Evolutionary conservation across 139 green algal genomes (phyloP).

Genomic region (Chlamydomonas schloesseri): DNA sequence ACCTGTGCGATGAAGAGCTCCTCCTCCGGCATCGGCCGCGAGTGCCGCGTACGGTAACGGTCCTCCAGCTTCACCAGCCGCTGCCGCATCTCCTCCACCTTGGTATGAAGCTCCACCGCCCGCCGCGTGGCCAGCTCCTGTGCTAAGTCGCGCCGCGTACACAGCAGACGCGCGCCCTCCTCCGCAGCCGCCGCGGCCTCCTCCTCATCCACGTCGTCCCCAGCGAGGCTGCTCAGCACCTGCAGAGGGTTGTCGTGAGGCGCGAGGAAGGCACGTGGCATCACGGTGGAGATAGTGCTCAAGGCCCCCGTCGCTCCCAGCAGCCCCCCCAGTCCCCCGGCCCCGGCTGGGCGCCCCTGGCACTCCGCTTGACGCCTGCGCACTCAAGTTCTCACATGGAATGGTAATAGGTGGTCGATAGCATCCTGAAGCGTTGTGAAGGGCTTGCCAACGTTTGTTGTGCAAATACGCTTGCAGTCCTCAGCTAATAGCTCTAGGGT

Average conservation of each 20-base stretch:
- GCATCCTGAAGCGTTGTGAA: slow-evolving; percentile 29
- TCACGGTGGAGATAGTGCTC: neutral
- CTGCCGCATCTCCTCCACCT: slow-evolving; percentile 18
- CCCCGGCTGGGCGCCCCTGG: no score
- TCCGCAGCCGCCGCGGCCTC: slow-evolving; percentile 4
- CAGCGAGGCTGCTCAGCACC: slow-evolving; percentile 10
- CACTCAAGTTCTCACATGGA: slow-evolving; percentile 6
- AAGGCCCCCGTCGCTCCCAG: no score
- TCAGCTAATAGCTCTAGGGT: slow-evolving; percentile 21
- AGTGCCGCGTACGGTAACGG: neutral
- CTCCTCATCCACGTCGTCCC: slow-evolving; percentile 19
- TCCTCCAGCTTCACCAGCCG: slow-evolving; percentile 24
- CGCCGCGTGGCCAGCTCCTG: slow-evolving; percentile 10
- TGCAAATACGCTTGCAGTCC: slow-evolving; percentile 44
- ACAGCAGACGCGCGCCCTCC: slow-evolving; percentile 28
- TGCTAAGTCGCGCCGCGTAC: slow-evolving; percentile 1
- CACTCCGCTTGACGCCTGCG: neutral
- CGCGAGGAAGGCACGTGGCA: neutral
- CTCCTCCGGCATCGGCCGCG: slow-evolving; percentile 32
- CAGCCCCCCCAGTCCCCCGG: no score
- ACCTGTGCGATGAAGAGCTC: slow-evolving; percentile 44
- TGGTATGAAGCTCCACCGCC: slow-evolving; percentile 16
- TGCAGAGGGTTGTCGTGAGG: neutral
- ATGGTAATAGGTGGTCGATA: slow-evolving; percentile 26
- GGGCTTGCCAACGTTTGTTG: neutral